These are phyloP conservation scores for Toxoplasma gondii DNA, from an alignment of 169 alveolate species.

Conservation along the genomic window DNA sequence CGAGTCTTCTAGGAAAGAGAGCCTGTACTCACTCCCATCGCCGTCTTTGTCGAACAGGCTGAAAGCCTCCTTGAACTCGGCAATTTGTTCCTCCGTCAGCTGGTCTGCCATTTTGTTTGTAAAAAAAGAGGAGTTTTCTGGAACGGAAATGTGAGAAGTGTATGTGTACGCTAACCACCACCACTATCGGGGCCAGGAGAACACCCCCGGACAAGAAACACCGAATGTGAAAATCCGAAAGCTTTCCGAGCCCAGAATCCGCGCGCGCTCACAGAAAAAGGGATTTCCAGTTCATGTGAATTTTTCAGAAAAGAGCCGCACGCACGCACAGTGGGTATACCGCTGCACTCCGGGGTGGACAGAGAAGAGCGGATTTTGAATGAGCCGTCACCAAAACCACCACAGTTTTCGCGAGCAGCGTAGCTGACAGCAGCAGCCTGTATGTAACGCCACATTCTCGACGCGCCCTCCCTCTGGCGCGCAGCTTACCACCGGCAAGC, in stretches of 20 bases:
- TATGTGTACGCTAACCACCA: neutral
- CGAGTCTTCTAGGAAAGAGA: neutral
- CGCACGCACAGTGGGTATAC: neutral
- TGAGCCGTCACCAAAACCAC: neutral
- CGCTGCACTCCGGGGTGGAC: neutral
- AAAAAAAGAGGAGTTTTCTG: neutral
- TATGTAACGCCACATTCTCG: neutral
- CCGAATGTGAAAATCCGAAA: neutral
- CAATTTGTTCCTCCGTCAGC: constrained; percentile 98
- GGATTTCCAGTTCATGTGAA: neutral
- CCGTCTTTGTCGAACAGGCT: constrained; percentile 99
- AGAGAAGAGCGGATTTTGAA: neutral
- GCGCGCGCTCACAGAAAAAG: neutral
- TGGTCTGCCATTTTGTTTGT: constrained; percentile 94
- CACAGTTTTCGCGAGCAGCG: constrained; percentile 6
- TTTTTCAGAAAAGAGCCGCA: neutral
- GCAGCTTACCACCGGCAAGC: constrained; percentile 15
- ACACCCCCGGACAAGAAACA: neutral
- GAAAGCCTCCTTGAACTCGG: constrained; percentile 99
- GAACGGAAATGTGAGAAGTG: neutral
- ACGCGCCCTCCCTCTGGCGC: neutral
- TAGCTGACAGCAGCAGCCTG: constrained; percentile 5
- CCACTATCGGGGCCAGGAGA: neutral
- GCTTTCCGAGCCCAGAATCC: neutral
- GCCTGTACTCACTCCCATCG: constrained; percentile 91